A percentile compares a stretch with the other conserved stretches of the same genome.
Conservation (phyloP, 1,284 basidiomycete species). For the Cryptococcus maquisensis region DNA sequence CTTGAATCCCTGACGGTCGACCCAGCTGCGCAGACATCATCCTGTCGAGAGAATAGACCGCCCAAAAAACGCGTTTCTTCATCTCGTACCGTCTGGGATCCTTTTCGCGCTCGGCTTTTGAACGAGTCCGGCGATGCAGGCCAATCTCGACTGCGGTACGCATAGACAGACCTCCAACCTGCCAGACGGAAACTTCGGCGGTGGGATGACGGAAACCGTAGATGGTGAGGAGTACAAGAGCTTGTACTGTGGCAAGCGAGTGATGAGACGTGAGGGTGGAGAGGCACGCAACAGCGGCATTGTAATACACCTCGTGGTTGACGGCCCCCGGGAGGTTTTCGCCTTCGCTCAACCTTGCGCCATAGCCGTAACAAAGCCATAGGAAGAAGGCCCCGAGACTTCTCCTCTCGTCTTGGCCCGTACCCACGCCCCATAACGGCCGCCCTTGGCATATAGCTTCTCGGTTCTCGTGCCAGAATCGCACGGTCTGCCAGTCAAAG, state of each 20-base stretch:
- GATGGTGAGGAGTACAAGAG: constrained; percentile 23
- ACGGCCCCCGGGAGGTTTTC: constrained; percentile 25
- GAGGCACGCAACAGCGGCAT: constrained; percentile 27
- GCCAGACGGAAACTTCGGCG: constrained; percentile 31
- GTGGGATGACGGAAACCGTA: constrained; percentile 30
- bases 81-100: constrained; percentile 28
- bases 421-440: constrained; percentile 23
- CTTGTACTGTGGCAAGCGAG: constrained; percentile 29
- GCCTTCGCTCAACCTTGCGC: constrained; percentile 26
- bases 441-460: constrained; percentile 26
- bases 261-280: constrained; percentile 28
- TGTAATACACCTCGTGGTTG: constrained; percentile 31
- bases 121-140: constrained; percentile 22
- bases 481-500: constrained; percentile 26
- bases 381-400: constrained; percentile 26
- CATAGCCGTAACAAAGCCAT: constrained; percentile 32
- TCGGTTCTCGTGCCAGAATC: constrained; percentile 27
- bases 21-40: constrained; percentile 33
- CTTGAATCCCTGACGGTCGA: constrained; percentile 28
- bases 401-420: constrained; percentile 21
- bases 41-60: constrained; percentile 29
- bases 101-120: constrained; percentile 19
- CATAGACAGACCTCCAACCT: constrained; percentile 27
- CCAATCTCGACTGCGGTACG: constrained; percentile 31
- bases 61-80: constrained; percentile 33